These are phyloP conservation scores for Candida glaebosa DNA, from an alignment of 805 yeast genomes.

Conservation along the genomic window DNA sequence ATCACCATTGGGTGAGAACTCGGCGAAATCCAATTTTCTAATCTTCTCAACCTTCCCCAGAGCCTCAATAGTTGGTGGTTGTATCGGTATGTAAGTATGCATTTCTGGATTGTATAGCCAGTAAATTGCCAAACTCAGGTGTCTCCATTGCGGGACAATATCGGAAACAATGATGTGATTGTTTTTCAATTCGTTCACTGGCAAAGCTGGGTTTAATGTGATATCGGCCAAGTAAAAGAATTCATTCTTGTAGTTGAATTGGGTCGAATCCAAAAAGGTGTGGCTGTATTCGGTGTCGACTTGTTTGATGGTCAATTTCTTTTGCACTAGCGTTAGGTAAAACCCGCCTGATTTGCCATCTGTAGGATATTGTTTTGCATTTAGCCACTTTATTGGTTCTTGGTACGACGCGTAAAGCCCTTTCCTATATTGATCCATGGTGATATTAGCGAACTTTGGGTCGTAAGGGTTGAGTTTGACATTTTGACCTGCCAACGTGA, in stretches of 20 bases:
- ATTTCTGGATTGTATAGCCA: slow-evolving; percentile 33
- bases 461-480: slow-evolving; percentile 28
- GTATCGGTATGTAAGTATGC: slow-evolving; percentile 28
- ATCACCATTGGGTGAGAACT: slow-evolving; percentile 61
- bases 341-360: slow-evolving; percentile 23
- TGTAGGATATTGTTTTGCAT: slow-evolving; percentile 27
- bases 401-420: slow-evolving; percentile 19
- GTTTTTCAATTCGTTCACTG: slow-evolving; percentile 40
- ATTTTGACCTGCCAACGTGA: slow-evolving; percentile 23
- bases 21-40: slow-evolving; percentile 46
- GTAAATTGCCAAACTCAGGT: slow-evolving; percentile 32
- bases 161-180: slow-evolving; percentile 57
- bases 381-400: slow-evolving; percentile 26
- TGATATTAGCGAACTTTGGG: slow-evolving; percentile 23
- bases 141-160: slow-evolving; percentile 39
- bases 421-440: slow-evolving; percentile 21
- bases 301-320: slow-evolving; percentile 20
- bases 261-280: slow-evolving; percentile 24
- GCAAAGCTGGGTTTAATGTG: slow-evolving; percentile 35
- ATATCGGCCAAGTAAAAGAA: slow-evolving; percentile 30
- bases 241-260: slow-evolving; percentile 41
- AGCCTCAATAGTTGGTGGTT: slow-evolving; percentile 19
- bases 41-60: slow-evolving; percentile 11
- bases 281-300: slow-evolving; percentile 23
- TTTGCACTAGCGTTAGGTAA: slow-evolving; percentile 18